phyloP scores from a whole-genome alignment of 192 early-diverging fungal species.

The Rhizophagus clarus region DNA sequence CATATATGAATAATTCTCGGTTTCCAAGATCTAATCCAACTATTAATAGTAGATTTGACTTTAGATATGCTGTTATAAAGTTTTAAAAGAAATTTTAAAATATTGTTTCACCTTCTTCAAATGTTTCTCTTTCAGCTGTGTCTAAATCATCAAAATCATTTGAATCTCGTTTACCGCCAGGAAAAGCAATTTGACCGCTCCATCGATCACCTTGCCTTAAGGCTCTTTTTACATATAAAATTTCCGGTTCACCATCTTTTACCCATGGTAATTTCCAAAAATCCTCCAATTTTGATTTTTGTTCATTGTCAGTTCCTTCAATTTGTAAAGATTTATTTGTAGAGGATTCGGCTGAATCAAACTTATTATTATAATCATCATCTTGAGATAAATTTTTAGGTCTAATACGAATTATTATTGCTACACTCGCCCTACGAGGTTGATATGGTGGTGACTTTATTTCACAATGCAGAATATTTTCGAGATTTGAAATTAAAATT shows the following conservation, averaged over 20 bases:
- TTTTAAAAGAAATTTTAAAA: not conserved
- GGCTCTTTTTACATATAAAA: slow-evolving; percentile 46
- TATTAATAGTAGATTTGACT: not conserved
- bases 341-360: not conserved
- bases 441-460: slow-evolving; percentile 38
- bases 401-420: slow-evolving; percentile 47
- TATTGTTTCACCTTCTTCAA: slow-evolving; percentile 35
- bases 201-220: slow-evolving; percentile 51
- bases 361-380: not conserved
- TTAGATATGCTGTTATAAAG: not conserved
- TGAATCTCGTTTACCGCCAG: slow-evolving; percentile 46
- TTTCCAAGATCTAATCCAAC: slow-evolving; percentile 46
- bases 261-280: slow-evolving; percentile 48
- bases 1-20: slow-evolving; percentile 38
- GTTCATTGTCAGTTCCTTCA: slow-evolving; percentile 1
- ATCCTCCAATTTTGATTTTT: slow-evolving; percentile 34
- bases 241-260: slow-evolving; percentile 41
- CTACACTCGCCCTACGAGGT: slow-evolving; percentile 44
- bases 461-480: slow-evolving; percentile 36
- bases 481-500: slow-evolving; percentile 22
- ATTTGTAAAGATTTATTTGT: not conserved
- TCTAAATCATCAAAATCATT: slow-evolving; percentile 46
- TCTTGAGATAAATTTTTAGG: slow-evolving; percentile 13
- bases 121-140: slow-evolving; percentile 44
- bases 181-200: slow-evolving; percentile 50